Conservation (phyloP, 352 stramenopile species). For the Phytophthora colocasiae region DNA sequence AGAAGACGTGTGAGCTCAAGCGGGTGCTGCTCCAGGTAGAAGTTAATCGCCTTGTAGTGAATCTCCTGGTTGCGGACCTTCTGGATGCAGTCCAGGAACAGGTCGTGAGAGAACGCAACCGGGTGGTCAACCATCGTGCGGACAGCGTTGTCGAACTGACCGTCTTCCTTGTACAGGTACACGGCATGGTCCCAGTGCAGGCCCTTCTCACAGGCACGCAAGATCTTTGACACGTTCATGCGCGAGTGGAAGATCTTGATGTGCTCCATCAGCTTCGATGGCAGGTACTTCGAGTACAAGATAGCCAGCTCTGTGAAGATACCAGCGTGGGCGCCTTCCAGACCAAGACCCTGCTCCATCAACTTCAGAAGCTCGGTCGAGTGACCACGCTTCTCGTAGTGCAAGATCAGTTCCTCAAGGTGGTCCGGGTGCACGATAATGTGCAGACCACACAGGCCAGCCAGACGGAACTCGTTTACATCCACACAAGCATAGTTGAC, state of each 20-base stretch:
- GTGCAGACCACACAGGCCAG: conserved; percentile 97
- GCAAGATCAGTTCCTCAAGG: conserved; percentile 98
- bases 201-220: conserved; percentile 98
- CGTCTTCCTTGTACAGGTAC: conserved; percentile 99
- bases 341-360: conserved; percentile 98
- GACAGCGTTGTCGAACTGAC: conserved; percentile 99
- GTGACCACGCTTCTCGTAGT: conserved; percentile 98
- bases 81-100: conserved; percentile 99
- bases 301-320: conserved; percentile 99
- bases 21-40: conserved; percentile 98
- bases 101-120: conserved; percentile 97
- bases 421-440: conserved; percentile 99
- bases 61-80: conserved; percentile 99
- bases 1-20: conserved; percentile 97
- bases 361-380: conserved; percentile 97
- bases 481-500: conserved; percentile 99
- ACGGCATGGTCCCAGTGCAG: conserved; percentile 98
- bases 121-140: conserved; percentile 99
- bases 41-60: conserved; percentile 99
- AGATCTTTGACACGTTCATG: conserved; percentile 99
- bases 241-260: conserved; percentile 99
- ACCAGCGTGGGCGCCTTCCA: conserved; percentile 98
- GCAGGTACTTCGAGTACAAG: conserved; percentile 99
- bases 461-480: conserved; percentile 98
- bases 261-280: conserved; percentile 99